Evolutionary conservation across 192 early-diverging fungal species (phyloP).

Genomic region (Coemansia sp.): DNA sequence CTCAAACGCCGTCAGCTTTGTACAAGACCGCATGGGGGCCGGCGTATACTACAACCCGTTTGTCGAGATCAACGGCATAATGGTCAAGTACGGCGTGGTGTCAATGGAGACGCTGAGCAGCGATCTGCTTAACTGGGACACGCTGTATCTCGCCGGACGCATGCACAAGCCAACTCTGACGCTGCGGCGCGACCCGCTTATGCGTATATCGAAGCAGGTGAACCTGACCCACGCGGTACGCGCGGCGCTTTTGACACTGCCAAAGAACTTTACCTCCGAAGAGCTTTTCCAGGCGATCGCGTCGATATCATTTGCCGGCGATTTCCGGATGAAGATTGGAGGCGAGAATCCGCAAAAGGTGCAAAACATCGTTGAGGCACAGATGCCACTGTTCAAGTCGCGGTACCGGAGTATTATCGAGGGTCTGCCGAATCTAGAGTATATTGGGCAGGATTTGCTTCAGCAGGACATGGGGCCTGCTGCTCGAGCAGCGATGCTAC

Average conservation of each 20-base stretch:
- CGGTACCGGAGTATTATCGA: slow-evolving; percentile 51
- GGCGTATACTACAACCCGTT: slow-evolving; percentile 96
- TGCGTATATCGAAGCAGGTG: slow-evolving; percentile 61
- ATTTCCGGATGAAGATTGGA: slow-evolving; percentile 87
- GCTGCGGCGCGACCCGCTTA: slow-evolving; percentile 44
- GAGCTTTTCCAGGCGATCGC: slow-evolving; percentile 83
- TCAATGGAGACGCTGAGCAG: slow-evolving; percentile 80
- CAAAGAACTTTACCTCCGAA: slow-evolving; percentile 72
- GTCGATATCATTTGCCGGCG: slow-evolving; percentile 83
- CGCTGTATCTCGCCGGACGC: slow-evolving; percentile 91
- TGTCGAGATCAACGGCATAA: slow-evolving; percentile 78
- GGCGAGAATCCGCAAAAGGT: slow-evolving; percentile 98
- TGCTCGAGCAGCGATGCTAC: slow-evolving; percentile 65
- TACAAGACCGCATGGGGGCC: slow-evolving; percentile 86
- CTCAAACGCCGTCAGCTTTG: slow-evolving; percentile 61
- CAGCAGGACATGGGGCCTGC: slow-evolving; percentile 64
- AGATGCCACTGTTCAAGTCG: slow-evolving; percentile 50
- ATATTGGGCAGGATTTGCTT: slow-evolving; percentile 36
- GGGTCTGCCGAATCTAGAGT: slow-evolving; percentile 50
- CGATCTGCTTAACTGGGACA: slow-evolving; percentile 93
- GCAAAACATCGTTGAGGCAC: slow-evolving; percentile 85
- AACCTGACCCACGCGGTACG: slow-evolving; percentile 85
- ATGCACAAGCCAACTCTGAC: slow-evolving; percentile 86
- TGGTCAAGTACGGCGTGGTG: slow-evolving; percentile 96
- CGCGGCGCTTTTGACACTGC: slow-evolving; percentile 78